phyloP scores from a whole-genome alignment of 495 filamentous ascomycete species.

The Pyrenula aspistea region DNA sequence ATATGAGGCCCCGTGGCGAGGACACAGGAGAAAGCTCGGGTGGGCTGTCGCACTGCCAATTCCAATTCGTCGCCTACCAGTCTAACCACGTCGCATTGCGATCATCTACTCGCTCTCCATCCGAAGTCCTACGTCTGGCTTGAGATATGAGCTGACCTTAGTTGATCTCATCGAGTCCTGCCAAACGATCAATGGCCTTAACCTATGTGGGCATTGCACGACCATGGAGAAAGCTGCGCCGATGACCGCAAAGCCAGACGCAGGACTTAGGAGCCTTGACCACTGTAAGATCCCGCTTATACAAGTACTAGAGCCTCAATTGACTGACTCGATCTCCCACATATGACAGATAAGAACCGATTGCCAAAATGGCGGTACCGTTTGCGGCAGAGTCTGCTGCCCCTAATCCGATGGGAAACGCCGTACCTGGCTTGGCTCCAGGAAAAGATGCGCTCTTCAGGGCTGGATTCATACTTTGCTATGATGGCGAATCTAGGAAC shows the following conservation, averaged over 20 bases:
- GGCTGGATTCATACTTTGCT: constrained; percentile 90
- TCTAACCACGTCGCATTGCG: too few relatives aligned
- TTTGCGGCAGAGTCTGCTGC: constrained; percentile 68
- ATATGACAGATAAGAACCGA: constrained; percentile 58
- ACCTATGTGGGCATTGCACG: constrained; percentile 3
- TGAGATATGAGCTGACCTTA: too few relatives aligned
- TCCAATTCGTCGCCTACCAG: too few relatives aligned
- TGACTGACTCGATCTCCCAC: background rate
- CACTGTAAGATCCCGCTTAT: constrained; percentile 49
- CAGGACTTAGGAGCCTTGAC: constrained; percentile 58
- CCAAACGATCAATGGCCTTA: background rate
- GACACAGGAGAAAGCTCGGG: background rate
- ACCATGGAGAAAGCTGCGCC: constrained; percentile 21
- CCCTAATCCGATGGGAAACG: constrained; percentile 87
- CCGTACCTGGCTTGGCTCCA: constrained; percentile 84
- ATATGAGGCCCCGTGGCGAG: too few relatives aligned
- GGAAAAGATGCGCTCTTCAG: constrained; percentile 59
- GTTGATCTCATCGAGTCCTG: background rate
- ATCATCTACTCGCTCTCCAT: too few relatives aligned
- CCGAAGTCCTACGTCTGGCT: too few relatives aligned
- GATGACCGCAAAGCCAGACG: constrained; percentile 41
- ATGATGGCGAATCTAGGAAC: constrained; percentile 94
- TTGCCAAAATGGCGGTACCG: constrained; percentile 84
- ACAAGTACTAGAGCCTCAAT: constrained; percentile 7
- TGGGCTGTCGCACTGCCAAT: background rate